Evolutionary conservation across 2,329 filamentous ascomycete genomes (phyloP), one percentile per base, ranked within the genome.

Genomic region (Blastomyces parvus): DNA sequence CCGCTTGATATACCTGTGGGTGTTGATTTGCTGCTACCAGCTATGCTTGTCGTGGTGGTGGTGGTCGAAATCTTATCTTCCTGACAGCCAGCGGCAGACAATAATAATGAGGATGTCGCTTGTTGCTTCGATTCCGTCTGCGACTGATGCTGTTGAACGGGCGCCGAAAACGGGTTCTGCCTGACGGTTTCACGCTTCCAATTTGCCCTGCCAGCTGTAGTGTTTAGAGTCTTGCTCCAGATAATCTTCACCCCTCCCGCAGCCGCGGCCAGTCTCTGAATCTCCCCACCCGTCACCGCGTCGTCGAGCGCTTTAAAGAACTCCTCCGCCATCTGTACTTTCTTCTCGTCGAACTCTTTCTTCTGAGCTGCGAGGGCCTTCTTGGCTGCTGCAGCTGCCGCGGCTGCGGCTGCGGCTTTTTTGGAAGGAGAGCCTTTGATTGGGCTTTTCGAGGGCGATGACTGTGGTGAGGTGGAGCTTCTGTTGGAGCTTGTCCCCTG

Each of bases 121-220:
- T 33, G 17, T 22, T 50, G 46, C n/a, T 55, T 55, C 27, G 27
- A n/a, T 13, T 25, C 0, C 2, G 11, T 9, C 30, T 55, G 25
- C 27, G 13, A 17, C 50, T 56, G 53, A 25, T 22, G 53, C 33
- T 14, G n/a, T 3, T 40, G 55, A 40, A 13, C 36, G 0, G 55
- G 33, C 11, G 17, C 11, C n/a, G 22, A 22, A 14, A 5, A 33
- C 9, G n/a, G 44, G 25, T 53, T 53, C 59, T 60, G 59, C 36
- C 38, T 62, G n/a, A 44, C 13, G 7, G 50, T 50, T 5, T 87
- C 86, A 27, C 84, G 81, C 67, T 82, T 85, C 88, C 88, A 91
- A 69, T 84, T 87, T 36, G 89, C 89, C 50, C 88, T 82, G 0
- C 79, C 85, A 44, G 85, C 85, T 0, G 85, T 87, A 3, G 81